Evolutionary conservation across 148 eudicot species (phyloP), one percentile per base, ranked within the genome.

Genomic region (Rhododendron griersonianum): DNA sequence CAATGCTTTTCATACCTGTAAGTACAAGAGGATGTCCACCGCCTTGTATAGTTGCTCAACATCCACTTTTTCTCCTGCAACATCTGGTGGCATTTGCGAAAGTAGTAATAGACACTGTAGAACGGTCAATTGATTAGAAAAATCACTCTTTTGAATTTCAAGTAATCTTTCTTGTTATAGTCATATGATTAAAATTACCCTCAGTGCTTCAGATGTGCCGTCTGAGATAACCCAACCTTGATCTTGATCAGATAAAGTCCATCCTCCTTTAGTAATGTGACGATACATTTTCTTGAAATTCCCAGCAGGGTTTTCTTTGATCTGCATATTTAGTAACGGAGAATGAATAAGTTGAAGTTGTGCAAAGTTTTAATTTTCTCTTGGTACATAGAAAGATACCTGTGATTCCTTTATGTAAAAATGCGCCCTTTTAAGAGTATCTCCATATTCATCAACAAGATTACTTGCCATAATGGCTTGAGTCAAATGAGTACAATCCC

Each of bases 71-170:
- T 65, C 48, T 41, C 87, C 80, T 47, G 50, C 50, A 47, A 47
- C 50, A 47, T 33, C 41, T 4, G 41, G 18, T 5, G 93, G 88
- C 89, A 91, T 91, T 87, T 89, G 89, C 0, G 90, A 88, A 2
- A 91, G 81, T 15, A 85, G 33, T 7, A 91, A 86, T 14, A 89
- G 83, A 67, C 91, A 89, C 93, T 91, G 87, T 83, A 86, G 74
- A 35, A 21, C 1, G 76, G 19, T 18, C 53, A 7, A 9, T 73
- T 44, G 4, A n/a, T 83, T 61, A 75, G 41, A 37, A 2, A 53
- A 5, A 82, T 39, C 23, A 7, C 7, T 47, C 16, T 71, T 45
- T 15, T 15, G 15, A 47, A 83, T 19, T 82, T 45, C 79, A 44
- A 18, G 11, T 71, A 16, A 16, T 25, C 15, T 30, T 69, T 69